Evolutionary conservation across 1,139 yeast species (phyloP).

Genomic region (Magnusiomyces sp.): DNA sequence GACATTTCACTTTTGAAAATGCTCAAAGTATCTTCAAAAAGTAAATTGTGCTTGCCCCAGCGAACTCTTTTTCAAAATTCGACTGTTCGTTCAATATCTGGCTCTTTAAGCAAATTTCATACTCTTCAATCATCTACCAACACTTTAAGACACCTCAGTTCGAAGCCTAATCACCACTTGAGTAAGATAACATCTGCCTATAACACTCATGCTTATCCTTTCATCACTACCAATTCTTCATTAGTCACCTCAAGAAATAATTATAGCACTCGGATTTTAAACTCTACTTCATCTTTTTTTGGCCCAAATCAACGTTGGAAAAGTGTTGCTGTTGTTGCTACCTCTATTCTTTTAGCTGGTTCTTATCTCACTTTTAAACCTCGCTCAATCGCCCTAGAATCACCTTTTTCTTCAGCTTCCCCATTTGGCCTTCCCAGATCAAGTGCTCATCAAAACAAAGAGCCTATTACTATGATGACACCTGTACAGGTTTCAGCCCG

Average conservation of each 20-base stretch:
- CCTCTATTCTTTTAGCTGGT: constrained; percentile 11
- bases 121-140: too few species aligned
- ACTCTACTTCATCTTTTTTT: constrained; percentile 4
- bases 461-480: constrained; percentile 36
- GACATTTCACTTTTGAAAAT: not conserved
- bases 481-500: constrained; percentile 69
- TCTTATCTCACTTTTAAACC: constrained; percentile 11
- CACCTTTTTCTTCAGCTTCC: constrained; percentile 10
- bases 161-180: too few species aligned
- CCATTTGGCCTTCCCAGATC: constrained; percentile 14
- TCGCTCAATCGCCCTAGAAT: constrained; percentile 9
- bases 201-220: not conserved
- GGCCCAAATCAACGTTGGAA: constrained; percentile 3
- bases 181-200: too few species aligned
- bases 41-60: too few species aligned
- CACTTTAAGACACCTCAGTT: too few species aligned
- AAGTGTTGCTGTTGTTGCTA: constrained; percentile 11
- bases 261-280: not conserved
- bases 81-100: too few species aligned
- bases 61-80: too few species aligned
- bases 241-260: too few species aligned
- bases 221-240: not conserved
- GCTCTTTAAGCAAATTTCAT: too few species aligned
- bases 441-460: constrained; percentile 8
- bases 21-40: not conserved